Base-by-base conservation (phyloP, 345 rosid species). In the Microthlaspi erraticum region DNA sequence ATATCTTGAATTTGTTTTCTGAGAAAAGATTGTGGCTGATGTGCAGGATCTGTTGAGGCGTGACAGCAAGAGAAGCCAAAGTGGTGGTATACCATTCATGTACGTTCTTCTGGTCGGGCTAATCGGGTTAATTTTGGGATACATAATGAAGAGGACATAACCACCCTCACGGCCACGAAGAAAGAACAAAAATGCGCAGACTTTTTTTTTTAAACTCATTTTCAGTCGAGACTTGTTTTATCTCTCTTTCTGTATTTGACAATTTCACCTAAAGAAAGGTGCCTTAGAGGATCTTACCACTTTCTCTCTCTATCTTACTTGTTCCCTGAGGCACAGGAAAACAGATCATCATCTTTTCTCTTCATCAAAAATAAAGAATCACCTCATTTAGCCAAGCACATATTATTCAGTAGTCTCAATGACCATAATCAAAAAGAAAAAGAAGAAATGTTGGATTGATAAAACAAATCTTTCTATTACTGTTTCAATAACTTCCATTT, bases 121-220 rank as follows among this genome's bases (percentile, higher is more conserved):
- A 80, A 20, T 93, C 33, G 91, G 96, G 53, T 60, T 91, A 78
- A 60, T 93, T 67, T 74, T 91, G 87, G 97, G 94, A 42, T 90
- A 86, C 68, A 81, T 90, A 19, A 14, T 90, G 84, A 88, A 88
- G 85, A 82, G 79, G 58, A 73, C 88, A 57, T 89, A 78, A 86
- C 70, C 44, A n/a, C n/a, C n/a, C n/a, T n/a, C n/a, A n/a, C n/a
- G n/a, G n/a, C n/a, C n/a, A 60, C 68, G 56, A 66, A 62, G 71
- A 38, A 49, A 2, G 14, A 29, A 49, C 1, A 8, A 46, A 45
- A 19, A 57, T 19, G 46, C 34, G 56, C 19, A 39, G 33, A 57
- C 61, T 10, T 58, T 59, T 52, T 55, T 19, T 66, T 58, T 51
- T n/a, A n/a, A 74, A 60, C 73, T 68, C 69, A 32, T 51, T 66